phyloP scores from a whole-genome alignment of 371 early-diverging fungal species.

The Batrachochytrium dendrobatidis region DNA sequence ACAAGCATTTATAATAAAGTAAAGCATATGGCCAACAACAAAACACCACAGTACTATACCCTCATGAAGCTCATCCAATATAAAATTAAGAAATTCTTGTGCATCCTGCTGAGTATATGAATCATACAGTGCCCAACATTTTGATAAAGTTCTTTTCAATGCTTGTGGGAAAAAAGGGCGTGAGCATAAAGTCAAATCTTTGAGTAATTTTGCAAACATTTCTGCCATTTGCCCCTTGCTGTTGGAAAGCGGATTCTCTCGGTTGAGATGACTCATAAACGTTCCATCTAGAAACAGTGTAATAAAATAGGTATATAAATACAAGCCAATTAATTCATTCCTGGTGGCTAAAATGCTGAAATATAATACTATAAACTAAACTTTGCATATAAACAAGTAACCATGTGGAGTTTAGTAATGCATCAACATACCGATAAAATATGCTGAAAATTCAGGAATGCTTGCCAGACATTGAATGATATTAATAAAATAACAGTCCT shows the following conservation, averaged over 20 bases:
- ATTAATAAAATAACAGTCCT: neutral
- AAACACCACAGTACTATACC: too few species aligned
- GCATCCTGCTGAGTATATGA: constrained; percentile 53
- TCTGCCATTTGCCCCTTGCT: neutral
- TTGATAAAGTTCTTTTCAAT: neutral
- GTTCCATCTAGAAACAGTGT: too few species aligned
- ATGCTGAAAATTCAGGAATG: neutral
- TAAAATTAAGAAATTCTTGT: constrained; percentile 47
- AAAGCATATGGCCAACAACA: neutral
- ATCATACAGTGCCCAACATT: neutral
- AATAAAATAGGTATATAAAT: too few species aligned
- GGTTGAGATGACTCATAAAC: neutral
- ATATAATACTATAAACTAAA: neutral
- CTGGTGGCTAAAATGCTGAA: neutral
- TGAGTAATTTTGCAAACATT: neutral
- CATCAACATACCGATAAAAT: neutral
- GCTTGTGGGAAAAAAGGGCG: neutral
- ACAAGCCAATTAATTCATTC: too few species aligned
- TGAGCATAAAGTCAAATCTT: neutral
- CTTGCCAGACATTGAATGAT: constrained; percentile 1
- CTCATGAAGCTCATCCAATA: constrained; percentile 54
- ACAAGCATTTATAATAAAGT: neutral
- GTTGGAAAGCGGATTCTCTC: neutral
- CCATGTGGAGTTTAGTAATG: too few species aligned
- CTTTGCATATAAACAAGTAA: neutral